Evolutionary conservation across 2,329 filamentous ascomycete genomes (phyloP).

Genomic region (Myriosclerotinia scirpicola): DNA sequence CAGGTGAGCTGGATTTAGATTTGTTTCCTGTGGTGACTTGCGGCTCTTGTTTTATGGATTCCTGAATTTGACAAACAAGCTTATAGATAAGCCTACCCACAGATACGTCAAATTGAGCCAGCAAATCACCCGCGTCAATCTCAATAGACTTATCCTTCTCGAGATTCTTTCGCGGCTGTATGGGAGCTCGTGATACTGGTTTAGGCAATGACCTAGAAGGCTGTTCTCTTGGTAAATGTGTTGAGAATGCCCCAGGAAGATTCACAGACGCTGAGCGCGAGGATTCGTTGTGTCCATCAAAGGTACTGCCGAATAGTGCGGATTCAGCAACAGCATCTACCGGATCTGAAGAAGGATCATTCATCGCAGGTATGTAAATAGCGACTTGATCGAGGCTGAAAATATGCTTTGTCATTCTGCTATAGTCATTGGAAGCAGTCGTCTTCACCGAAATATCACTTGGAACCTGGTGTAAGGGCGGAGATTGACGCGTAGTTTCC

Average conservation of each 20-base stretch:
- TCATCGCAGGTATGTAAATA: conserved; percentile 39
- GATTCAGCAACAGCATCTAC: conserved; percentile 20
- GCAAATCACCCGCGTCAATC: conserved; percentile 35
- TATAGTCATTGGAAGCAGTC: conserved; percentile 34
- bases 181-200: background rate
- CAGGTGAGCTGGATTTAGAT: conserved; percentile 17
- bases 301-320: conserved; percentile 27
- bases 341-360: conserved; percentile 15
- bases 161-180: background rate
- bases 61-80: conserved; percentile 35
- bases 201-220: background rate
- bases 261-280: conserved; percentile 47
- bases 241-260: conserved; percentile 62
- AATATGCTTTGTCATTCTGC: conserved; percentile 40
- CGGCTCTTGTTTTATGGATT: conserved; percentile 30
- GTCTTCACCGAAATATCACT: conserved; percentile 37
- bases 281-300: conserved; percentile 32
- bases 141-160: conserved; percentile 33
- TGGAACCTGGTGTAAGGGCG: conserved; percentile 30
- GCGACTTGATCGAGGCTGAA: conserved; percentile 41
- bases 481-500: conserved; percentile 18
- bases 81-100: conserved; percentile 40
- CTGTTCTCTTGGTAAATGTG: conserved; percentile 39
- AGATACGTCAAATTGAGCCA: conserved; percentile 40
- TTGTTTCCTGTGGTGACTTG: conserved; percentile 17